Percentiles rank a stretch among this genome's conserved stretches.
Evolutionary conservation across 2,329 filamentous ascomycete species (phyloP).

Genomic region (Colletotrichum brevisporum): DNA sequence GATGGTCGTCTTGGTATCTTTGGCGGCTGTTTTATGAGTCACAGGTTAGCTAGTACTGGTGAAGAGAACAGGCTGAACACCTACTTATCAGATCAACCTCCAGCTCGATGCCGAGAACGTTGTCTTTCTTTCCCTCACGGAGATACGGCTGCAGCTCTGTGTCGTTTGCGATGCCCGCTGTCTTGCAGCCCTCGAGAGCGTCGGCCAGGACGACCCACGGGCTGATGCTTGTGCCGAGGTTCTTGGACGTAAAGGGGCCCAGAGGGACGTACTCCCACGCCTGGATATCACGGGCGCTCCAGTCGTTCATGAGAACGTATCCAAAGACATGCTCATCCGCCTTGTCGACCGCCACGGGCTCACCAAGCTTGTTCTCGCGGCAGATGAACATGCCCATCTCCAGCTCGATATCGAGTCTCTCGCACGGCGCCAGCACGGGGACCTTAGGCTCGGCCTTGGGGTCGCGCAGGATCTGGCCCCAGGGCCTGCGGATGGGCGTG

Average conservation of each 20-base stretch:
- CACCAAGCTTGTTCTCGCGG: conserved; percentile 75
- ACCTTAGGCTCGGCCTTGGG: conserved; percentile 67
- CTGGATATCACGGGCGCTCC: conserved; percentile 75
- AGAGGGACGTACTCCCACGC: conserved; percentile 73
- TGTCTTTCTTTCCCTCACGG: conserved; percentile 66
- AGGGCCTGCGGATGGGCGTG: conserved; percentile 79
- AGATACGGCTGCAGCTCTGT: conserved; percentile 60
- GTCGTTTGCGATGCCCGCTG: conserved; percentile 49
- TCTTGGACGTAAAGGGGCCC: conserved; percentile 75
- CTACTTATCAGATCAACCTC: conserved; percentile 57
- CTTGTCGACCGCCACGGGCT: conserved; percentile 74
- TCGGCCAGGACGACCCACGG: conserved; percentile 75
- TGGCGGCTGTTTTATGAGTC: conserved; percentile 43
- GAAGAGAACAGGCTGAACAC: conserved; percentile 24
- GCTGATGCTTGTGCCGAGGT: conserved; percentile 71
- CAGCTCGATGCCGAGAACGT: conserved; percentile 54
- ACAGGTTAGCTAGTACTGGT: conserved; percentile 19
- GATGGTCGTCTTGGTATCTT: conserved; percentile 48
- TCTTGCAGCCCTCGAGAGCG: conserved; percentile 59
- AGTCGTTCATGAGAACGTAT: conserved; percentile 75
- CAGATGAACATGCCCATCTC: conserved; percentile 84
- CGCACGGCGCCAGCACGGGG: conserved; percentile 71
- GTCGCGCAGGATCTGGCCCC: conserved; percentile 76
- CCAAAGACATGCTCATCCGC: conserved; percentile 83
- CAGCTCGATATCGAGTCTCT: conserved; percentile 80